Conservation (phyloP, 306 rosid genomes). For the Vigna trinervia region DNA sequence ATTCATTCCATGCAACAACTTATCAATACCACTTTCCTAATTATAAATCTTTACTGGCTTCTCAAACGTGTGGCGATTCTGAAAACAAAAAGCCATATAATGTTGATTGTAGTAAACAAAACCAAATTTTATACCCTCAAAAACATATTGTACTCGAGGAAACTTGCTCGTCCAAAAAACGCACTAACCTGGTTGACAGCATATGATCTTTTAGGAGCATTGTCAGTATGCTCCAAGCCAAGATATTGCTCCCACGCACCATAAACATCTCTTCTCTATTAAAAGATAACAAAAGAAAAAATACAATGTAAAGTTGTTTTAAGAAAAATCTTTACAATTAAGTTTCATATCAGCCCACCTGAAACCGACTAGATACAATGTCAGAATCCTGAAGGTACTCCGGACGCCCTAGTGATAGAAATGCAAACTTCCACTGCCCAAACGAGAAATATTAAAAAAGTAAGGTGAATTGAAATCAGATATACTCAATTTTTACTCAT, state of each 20-base stretch:
- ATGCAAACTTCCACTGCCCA: slow-evolving; percentile 88
- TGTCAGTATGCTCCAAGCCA: slow-evolving; percentile 89
- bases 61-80: slow-evolving; percentile 89
- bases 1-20: slow-evolving; percentile 49
- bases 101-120: slow-evolving; percentile 32
- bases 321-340: slow-evolving; percentile 4
- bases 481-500: background rate
- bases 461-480: slow-evolving; percentile 19
- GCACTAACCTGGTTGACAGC: slow-evolving; percentile 72
- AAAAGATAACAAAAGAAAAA: slow-evolving; percentile 19
- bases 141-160: slow-evolving; percentile 2
- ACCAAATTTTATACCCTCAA: background rate
- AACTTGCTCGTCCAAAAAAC: background rate
- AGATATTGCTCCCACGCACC: slow-evolving; percentile 97
- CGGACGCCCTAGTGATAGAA: slow-evolving; percentile 83
- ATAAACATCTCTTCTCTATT: slow-evolving; percentile 86
- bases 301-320: background rate
- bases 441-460: slow-evolving; percentile 24
- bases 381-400: slow-evolving; percentile 85
- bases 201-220: slow-evolving; percentile 77
- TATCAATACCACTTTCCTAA: slow-evolving; percentile 49
- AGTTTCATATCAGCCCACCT: slow-evolving; percentile 54
- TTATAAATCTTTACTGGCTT: slow-evolving; percentile 92
- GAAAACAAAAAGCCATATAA: slow-evolving; percentile 43
- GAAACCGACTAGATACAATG: slow-evolving; percentile 77